phyloP scores from a whole-genome alignment of 495 filamentous ascomycete genomes.

The Aspergillus cristatus region DNA sequence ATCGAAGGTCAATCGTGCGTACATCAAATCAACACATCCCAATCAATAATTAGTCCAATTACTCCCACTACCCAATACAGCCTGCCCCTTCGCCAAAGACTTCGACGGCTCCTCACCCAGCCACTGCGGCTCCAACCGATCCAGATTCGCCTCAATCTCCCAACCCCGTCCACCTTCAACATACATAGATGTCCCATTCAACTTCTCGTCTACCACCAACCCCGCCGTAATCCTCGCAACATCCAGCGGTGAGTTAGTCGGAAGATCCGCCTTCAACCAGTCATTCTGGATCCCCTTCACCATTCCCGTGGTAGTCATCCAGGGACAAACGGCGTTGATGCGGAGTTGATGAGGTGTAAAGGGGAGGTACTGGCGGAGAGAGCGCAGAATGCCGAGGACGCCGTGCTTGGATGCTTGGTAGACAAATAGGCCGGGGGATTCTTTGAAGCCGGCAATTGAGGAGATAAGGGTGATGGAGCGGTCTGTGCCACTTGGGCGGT shows the following conservation, averaged over 20 bases:
- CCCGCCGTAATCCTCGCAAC: slow-evolving; percentile 36
- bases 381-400: slow-evolving; percentile 34
- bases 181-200: slow-evolving; percentile 39
- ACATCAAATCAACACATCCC: too few relatives aligned
- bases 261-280: slow-evolving; percentile 37
- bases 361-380: slow-evolving; percentile 31
- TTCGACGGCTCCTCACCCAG: slow-evolving; percentile 32
- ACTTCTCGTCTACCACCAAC: slow-evolving; percentile 23
- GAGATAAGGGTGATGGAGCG: slow-evolving; percentile 30
- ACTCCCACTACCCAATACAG: slow-evolving; percentile 22
- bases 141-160: slow-evolving; percentile 39
- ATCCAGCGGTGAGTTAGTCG: slow-evolving; percentile 34
- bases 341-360: slow-evolving; percentile 33
- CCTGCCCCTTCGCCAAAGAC: slow-evolving; percentile 29
- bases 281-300: slow-evolving; percentile 29
- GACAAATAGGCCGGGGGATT: slow-evolving; percentile 30
- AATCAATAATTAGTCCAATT: too few relatives aligned
- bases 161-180: slow-evolving; percentile 39
- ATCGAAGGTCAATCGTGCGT: too few relatives aligned
- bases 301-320: slow-evolving; percentile 40
- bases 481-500: slow-evolving; percentile 7
- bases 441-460: slow-evolving; percentile 30
- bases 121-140: slow-evolving; percentile 33
- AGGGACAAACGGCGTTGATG: slow-evolving; percentile 46
- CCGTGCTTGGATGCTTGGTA: slow-evolving; percentile 37